Conservation (phyloP, 805 yeast species). For the Pichia paraexigua region DNA sequence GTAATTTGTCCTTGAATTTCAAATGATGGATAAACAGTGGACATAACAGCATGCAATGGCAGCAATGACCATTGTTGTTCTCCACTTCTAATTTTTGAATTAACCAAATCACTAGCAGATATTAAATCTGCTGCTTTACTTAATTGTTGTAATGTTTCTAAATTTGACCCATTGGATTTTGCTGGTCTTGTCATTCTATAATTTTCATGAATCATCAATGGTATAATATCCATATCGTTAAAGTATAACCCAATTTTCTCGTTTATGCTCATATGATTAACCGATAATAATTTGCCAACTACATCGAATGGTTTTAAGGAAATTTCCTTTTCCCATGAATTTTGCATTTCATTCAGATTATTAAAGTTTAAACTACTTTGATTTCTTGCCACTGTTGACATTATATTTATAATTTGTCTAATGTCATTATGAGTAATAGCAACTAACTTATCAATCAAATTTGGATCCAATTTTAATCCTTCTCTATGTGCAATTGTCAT, state of each 20-base stretch:
- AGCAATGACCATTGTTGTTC: constrained; percentile 92
- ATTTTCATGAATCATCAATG: constrained; percentile 94
- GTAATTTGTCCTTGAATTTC: constrained; percentile 63
- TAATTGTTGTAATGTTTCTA: constrained; percentile 47
- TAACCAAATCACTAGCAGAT: constrained; percentile 78
- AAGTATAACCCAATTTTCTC: constrained; percentile 86
- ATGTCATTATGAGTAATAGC: constrained; percentile 85
- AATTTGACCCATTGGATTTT: constrained; percentile 25
- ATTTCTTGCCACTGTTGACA: constrained; percentile 78
- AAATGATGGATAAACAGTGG: constrained; percentile 74
- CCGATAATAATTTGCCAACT: constrained; percentile 54
- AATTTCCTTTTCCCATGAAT: constrained; percentile 84
- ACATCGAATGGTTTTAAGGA: constrained; percentile 90
- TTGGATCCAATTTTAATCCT: constrained; percentile 69
- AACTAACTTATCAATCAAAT: constrained; percentile 75
- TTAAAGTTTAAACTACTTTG: constrained; percentile 52
- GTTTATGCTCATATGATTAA: constrained; percentile 55
- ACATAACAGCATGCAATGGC: constrained; percentile 84
- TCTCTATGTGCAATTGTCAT: constrained; percentile 89
- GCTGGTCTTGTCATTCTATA: constrained; percentile 63
- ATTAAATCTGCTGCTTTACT: constrained; percentile 82
- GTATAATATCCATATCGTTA: constrained; percentile 90
- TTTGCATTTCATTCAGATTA: constrained; percentile 54
- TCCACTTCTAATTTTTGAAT: constrained; percentile 72
- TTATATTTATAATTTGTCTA: constrained; percentile 83